phyloP scores from a whole-genome alignment of 768 basidiomycete genomes.

The Podaxis rugospora region DNA sequence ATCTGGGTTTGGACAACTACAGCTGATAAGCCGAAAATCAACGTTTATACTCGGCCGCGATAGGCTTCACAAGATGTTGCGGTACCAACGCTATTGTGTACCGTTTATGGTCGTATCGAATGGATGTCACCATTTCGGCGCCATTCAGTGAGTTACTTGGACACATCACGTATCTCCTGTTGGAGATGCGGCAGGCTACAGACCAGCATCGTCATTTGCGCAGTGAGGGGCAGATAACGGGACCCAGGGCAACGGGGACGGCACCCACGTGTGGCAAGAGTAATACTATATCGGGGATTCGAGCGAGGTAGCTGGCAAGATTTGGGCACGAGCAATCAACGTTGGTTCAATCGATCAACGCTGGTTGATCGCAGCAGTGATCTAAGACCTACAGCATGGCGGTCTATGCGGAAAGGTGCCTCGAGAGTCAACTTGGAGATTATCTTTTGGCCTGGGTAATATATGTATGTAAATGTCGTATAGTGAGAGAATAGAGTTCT shows the following conservation, averaged over 20 bases:
- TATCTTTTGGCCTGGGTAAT: too few species aligned
- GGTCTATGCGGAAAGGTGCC: background rate
- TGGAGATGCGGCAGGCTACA: background rate
- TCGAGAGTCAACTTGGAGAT: background rate
- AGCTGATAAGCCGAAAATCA: background rate
- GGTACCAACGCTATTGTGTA: too few species aligned
- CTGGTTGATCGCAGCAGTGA: background rate
- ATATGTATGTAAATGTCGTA: too few species aligned
- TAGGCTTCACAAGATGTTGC: background rate
- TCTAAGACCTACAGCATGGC: background rate
- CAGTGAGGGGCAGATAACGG: background rate
- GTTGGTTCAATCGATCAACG: background rate
- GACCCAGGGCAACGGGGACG: background rate
- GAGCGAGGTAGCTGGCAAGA: background rate
- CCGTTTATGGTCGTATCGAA: too few species aligned
- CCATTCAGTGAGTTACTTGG: background rate
- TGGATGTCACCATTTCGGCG: background rate
- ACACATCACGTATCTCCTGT: background rate
- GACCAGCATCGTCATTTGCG: background rate
- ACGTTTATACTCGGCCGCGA: background rate
- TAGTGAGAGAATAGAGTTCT: background rate
- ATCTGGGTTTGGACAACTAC: background rate
- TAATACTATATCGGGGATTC: background rate
- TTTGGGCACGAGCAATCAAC: background rate
- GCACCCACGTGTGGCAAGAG: background rate